Base-by-base conservation (phyloP, 1,284 basidiomycete genomes). In the Boletus hoseneyae region DNA sequence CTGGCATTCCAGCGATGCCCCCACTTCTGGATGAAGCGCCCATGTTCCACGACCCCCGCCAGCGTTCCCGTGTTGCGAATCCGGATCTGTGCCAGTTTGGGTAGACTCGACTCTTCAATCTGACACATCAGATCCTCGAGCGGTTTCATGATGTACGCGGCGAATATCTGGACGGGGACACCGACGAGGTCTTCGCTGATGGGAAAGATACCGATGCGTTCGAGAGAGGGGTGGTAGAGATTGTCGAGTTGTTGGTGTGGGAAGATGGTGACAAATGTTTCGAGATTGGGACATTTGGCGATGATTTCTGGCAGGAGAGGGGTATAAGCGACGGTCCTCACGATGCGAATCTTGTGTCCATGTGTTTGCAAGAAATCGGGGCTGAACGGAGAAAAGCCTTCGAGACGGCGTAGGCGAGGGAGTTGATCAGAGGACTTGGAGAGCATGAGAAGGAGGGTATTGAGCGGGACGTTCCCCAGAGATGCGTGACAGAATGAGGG, bases 381-480 rank as follows among this genome's bases (percentile, higher is more conserved):
- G 38, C 64, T 63, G 3, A 75, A 74, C 12, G 73, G 70, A 2
- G 72, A 64, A 35, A 73, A 74, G 12, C 70, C 66, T 47, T 76
- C 74, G 27, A 76, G 63, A 19, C 72, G 65, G 10, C 63, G 58
- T n/a, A 77, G 58, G 15, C 54, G 54, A 3, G 75, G 74, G 3
- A 76, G 58, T 34, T 72, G 69, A 29, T 61, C 51, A 0, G 64
- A 48, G 5, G 60, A 60, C n/a, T 60, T 53, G 38, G 67, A 61
- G 13, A 76, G 60, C 51, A 68, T 67, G 36, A 59, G 57, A 21
- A 76, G 57, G 52, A 76, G 62, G 3, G 66, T 62, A 34, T 74
- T 74, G 61, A 75, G 70, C 0, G 67, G 65, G 15, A 65, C 45
- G 1, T 70, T 63, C 37, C 69, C 68, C 13, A 66, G 53, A n/a